phyloP scores from a whole-genome alignment of 805 yeast genomes.

The Osmozyma mogii region DNA sequence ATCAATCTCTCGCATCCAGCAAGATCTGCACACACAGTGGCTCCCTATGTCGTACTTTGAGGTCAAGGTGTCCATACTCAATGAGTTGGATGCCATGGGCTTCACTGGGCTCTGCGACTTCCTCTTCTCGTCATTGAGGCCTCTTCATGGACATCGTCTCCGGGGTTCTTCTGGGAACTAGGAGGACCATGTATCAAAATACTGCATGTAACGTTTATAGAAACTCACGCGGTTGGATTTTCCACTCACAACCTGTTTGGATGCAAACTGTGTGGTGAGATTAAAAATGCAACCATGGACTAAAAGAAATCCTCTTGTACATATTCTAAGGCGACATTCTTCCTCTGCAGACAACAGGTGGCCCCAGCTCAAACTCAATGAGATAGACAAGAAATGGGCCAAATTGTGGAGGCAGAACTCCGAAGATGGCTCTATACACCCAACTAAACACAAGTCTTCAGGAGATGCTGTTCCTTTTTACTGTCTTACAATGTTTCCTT shows the following conservation, averaged over 20 bases:
- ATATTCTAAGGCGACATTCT: no score
- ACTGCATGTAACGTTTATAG: no score
- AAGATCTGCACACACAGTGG: conserved; percentile 28
- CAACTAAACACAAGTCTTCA: conserved; percentile 15
- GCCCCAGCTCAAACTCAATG: conserved; percentile 10
- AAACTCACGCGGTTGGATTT: no score
- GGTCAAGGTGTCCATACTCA: conserved; percentile 37
- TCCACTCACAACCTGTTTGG: no score
- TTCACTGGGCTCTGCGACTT: conserved; percentile 43
- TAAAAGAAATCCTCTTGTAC: no score
- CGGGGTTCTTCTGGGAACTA: no score
- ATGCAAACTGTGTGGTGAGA: no score
- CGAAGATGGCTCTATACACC: conserved; percentile 28
- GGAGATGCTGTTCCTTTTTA: conserved; percentile 34
- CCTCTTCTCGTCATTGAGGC: conserved; percentile 46
- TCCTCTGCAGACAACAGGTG: background rate
- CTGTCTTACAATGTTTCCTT: conserved; percentile 86
- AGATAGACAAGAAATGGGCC: conserved; percentile 49
- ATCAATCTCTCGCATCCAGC: conserved; percentile 26
- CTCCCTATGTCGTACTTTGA: conserved; percentile 34
- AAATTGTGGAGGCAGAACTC: conserved; percentile 36
- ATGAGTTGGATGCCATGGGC: conserved; percentile 34
- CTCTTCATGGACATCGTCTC: no score
- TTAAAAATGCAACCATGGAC: no score
- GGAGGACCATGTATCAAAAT: no score